phyloP scores from a whole-genome alignment of 805 yeast species.

The Candida sanyiensis region DNA sequence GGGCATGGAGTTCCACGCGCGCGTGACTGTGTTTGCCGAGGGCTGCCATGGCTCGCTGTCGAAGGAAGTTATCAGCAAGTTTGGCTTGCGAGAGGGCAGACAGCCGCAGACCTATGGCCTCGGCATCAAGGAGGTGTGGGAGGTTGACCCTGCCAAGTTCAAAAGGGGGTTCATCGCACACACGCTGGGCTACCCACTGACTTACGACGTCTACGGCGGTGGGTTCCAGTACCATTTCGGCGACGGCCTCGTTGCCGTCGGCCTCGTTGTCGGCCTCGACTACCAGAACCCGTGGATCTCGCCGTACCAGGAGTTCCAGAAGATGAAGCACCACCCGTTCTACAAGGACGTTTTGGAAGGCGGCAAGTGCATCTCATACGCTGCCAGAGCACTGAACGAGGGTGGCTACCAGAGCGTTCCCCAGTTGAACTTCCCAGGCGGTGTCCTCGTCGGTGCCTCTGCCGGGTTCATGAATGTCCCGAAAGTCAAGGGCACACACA shows the following conservation, averaged over 20 bases:
- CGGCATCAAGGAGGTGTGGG: slow-evolving; percentile 97
- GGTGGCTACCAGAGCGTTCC: slow-evolving; percentile 97
- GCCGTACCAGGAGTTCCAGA: slow-evolving; percentile 94
- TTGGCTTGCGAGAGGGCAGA: slow-evolving; percentile 55
- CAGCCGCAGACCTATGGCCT: slow-evolving; percentile 89
- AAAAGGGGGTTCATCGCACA: slow-evolving; percentile 78
- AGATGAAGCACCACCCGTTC: slow-evolving; percentile 87
- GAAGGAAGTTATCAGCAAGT: slow-evolving; percentile 68
- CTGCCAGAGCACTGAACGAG: slow-evolving; percentile 94
- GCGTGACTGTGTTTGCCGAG: slow-evolving; percentile 86
- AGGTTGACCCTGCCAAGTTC: slow-evolving; percentile 78
- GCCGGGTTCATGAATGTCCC: slow-evolving; percentile 98
- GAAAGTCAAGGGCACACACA: slow-evolving; percentile 95
- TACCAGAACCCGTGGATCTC: slow-evolving; percentile 92
- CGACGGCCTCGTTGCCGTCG: slow-evolving; percentile 84
- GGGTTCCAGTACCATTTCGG: slow-evolving; percentile 98
- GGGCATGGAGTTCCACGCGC: slow-evolving; percentile 95
- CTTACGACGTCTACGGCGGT: slow-evolving; percentile 80
- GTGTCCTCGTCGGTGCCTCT: slow-evolving; percentile 87
- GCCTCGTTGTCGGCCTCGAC: slow-evolving; percentile 92
- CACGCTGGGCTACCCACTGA: slow-evolving; percentile 83
- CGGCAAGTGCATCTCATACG: slow-evolving; percentile 91
- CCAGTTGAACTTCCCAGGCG: slow-evolving; percentile 89
- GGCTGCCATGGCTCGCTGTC: slow-evolving; percentile 97
- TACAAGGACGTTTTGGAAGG: slow-evolving; percentile 70